These are phyloP conservation scores for Teratosphaeria pseudoeucalypti DNA, from an alignment of 2,329 filamentous ascomycete genomes.

Conservation along the genomic window DNA sequence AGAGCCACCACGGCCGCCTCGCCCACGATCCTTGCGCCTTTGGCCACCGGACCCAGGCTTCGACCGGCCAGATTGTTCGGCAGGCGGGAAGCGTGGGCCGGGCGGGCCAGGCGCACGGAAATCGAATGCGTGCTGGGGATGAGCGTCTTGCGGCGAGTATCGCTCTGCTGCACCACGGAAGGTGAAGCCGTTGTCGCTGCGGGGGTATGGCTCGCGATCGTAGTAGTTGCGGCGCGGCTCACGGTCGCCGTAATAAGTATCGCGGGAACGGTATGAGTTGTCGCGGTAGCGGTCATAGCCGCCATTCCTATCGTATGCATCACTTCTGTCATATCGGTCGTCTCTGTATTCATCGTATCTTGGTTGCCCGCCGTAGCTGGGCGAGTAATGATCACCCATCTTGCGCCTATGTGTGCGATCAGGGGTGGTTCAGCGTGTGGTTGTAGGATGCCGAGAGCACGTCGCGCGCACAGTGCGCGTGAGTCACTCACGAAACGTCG, in stretches of 20 bases:
- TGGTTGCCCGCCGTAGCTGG: neutral
- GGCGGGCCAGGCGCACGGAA: slow-evolving; percentile 13
- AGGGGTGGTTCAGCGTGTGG: neutral
- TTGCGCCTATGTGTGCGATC: neutral
- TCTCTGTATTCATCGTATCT: neutral
- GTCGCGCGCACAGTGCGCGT: neutral
- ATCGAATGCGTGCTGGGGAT: slow-evolving; percentile 13
- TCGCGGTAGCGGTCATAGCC: neutral
- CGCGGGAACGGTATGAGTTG: neutral
- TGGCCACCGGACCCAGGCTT: slow-evolving; percentile 3
- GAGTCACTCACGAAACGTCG: neutral
- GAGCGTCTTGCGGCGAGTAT: neutral
- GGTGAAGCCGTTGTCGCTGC: slow-evolving; percentile 7
- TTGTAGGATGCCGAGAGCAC: neutral
- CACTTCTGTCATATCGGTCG: neutral
- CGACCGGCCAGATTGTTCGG: slow-evolving; percentile 6
- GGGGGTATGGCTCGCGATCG: neutral
- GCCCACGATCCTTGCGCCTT: neutral
- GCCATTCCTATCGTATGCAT: neutral
- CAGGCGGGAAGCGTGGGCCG: slow-evolving; percentile 14
- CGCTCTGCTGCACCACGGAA: slow-evolving; percentile 17
- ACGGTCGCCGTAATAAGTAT: neutral
- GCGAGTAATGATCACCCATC: slow-evolving; percentile 4
- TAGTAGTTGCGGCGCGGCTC: neutral
- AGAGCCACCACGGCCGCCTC: neutral